A percentile compares a stretch with the other conserved stretches of the same genome.
Evolutionary conservation across 768 basidiomycete genomes (phyloP).

Genomic region (Leccinum incarnatum): DNA sequence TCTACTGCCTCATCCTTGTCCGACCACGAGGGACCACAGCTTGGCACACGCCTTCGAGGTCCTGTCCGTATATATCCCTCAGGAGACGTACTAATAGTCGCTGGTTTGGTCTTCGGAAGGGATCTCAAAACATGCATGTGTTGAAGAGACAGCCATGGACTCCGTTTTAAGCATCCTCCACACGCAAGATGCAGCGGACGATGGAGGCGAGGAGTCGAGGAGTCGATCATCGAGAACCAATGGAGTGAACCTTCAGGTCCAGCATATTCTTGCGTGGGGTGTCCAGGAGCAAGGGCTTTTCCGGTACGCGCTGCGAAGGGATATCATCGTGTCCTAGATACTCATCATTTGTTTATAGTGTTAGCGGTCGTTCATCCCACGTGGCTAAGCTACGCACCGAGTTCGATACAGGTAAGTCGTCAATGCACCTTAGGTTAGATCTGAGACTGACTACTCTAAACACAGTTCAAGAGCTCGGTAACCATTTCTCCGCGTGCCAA

Average conservation of each 20-base stretch:
- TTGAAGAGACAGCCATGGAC: slow-evolving; percentile 55
- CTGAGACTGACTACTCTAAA: slow-evolving; percentile 10
- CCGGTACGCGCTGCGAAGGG: slow-evolving; percentile 48
- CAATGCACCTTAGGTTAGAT: not conserved
- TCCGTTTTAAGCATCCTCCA: slow-evolving; percentile 11
- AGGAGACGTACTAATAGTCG: slow-evolving; percentile 28
- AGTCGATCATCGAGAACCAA: not conserved
- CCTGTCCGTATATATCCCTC: slow-evolving; percentile 40
- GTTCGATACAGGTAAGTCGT: slow-evolving; percentile 70
- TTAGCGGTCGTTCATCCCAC: slow-evolving; percentile 85
- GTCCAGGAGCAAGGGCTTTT: slow-evolving; percentile 85
- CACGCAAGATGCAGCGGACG: slow-evolving; percentile 2
- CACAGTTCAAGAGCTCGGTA: slow-evolving; percentile 39
- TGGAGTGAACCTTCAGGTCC: slow-evolving; percentile 22
- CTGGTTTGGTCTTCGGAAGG: slow-evolving; percentile 67
- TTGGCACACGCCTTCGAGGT: slow-evolving; percentile 58
- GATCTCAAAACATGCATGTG: slow-evolving; percentile 53
- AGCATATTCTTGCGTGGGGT: slow-evolving; percentile 81
- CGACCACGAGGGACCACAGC: slow-evolving; percentile 47
- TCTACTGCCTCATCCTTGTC: slow-evolving; percentile 50
- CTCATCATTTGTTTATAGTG: slow-evolving; percentile 42
- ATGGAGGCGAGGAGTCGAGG: not conserved
- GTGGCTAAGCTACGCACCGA: slow-evolving; percentile 69
- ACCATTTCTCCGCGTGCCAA: no score
- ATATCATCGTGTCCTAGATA: not conserved